These are phyloP conservation scores for Trametes cingulata DNA, from an alignment of 768 basidiomycete species.

Conservation along the genomic window DNA sequence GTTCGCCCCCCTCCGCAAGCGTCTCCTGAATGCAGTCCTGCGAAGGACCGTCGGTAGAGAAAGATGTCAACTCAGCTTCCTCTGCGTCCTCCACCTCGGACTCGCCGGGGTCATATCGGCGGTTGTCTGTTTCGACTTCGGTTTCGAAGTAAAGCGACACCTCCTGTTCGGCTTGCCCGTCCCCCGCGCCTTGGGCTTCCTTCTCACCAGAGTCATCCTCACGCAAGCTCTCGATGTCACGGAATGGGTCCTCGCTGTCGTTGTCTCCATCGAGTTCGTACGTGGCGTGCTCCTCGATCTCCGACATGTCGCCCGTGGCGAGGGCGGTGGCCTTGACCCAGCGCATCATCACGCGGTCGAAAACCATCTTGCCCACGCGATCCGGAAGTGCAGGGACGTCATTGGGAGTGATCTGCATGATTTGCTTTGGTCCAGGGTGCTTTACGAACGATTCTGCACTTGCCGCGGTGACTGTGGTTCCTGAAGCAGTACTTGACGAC, in stretches of 20 bases:
- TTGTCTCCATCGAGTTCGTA: constrained; percentile 41
- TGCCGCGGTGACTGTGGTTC: constrained; percentile 67
- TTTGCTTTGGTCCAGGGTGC: constrained; percentile 75
- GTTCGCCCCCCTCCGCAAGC: constrained; percentile 34
- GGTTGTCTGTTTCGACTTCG: constrained; percentile 22
- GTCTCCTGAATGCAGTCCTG: constrained; percentile 50
- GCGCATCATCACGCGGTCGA: constrained; percentile 78
- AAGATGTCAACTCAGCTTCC: constrained; percentile 68
- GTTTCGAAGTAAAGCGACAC: constrained; percentile 1
- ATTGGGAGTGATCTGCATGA: constrained; percentile 77
- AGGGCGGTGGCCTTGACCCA: constrained; percentile 72
- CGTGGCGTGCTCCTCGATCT: constrained; percentile 34
- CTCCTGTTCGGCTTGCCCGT: constrained; percentile 14
- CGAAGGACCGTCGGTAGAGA: constrained; percentile 65
- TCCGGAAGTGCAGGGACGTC: constrained; percentile 77
- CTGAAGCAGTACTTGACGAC: constrained; percentile 83
- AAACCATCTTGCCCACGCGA: constrained; percentile 84
- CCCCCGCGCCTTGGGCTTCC: not conserved
- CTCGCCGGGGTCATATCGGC: constrained; percentile 50
- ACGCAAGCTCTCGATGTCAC: constrained; percentile 83
- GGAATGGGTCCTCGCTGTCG: constrained; percentile 86
- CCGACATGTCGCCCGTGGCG: constrained; percentile 29
- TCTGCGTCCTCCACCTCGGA: constrained; percentile 56
- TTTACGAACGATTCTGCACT: constrained; percentile 85
- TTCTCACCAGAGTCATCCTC: constrained; percentile 40